A percentile compares a stretch with the other conserved stretches of the same genome.
Conservation (phyloP, 2,329 filamentous ascomycete species). For the Claviceps sp. region DNA sequence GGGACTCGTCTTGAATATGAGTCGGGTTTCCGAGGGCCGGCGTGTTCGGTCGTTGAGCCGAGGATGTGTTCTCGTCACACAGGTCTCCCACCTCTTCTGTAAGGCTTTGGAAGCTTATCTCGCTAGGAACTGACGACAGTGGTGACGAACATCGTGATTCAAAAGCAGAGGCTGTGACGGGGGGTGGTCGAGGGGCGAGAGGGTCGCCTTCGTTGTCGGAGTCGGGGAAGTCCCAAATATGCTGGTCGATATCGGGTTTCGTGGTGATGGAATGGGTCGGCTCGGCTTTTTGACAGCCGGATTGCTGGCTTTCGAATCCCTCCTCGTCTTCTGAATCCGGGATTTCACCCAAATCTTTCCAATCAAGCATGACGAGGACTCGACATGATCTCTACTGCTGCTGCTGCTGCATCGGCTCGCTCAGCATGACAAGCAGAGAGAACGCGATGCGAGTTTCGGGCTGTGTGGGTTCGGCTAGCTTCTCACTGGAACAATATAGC, state of each 20-base stretch:
- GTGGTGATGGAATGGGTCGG: not conserved
- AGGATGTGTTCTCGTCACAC: not conserved
- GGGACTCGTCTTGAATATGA: not conserved
- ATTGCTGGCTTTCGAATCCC: constrained; percentile 26
- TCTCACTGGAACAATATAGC: not conserved
- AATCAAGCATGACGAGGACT: constrained; percentile 26
- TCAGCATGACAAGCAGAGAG: not conserved
- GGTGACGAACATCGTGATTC: constrained; percentile 18
- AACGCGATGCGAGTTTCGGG: not conserved
- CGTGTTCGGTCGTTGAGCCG: not conserved
- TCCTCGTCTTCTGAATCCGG: constrained; percentile 38
- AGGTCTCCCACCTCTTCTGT: not conserved
- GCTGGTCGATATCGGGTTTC: constrained; percentile 1
- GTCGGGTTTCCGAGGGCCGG: not conserved
- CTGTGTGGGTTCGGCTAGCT: not conserved
- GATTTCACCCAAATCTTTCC: constrained; percentile 37
- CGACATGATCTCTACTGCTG: constrained; percentile 15
- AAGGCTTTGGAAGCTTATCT: constrained; percentile 10
- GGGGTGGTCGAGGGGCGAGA: constrained; percentile 1
- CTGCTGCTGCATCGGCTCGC: not conserved
- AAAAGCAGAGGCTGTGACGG: constrained; percentile 1
- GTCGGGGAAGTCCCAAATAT: constrained; percentile 24
- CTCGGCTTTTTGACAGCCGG: not conserved
- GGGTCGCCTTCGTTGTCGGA: constrained; percentile 15
- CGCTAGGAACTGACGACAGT: constrained; percentile 19